Percentiles rank a stretch among this genome's conserved stretches.
phyloP scores from a whole-genome alignment of 1,284 basidiomycete species.

The Ganoderma sinense region DNA sequence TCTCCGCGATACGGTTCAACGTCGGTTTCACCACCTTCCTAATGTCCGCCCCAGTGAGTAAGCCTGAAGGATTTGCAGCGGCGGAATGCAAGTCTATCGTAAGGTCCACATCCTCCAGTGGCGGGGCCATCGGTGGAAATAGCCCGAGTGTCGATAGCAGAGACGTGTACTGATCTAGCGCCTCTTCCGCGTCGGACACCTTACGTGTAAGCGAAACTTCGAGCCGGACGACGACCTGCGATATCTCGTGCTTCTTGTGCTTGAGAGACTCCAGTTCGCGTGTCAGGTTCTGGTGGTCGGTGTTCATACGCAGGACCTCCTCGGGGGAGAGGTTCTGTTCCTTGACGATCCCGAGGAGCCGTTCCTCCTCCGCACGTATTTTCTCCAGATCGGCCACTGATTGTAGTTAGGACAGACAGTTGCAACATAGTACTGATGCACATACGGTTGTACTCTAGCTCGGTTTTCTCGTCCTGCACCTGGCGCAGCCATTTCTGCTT shows the following conservation, averaged over 20 bases:
- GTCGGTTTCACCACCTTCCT: constrained; percentile 76
- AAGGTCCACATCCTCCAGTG: constrained; percentile 73
- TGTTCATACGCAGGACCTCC: constrained; percentile 87
- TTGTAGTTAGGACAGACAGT: background rate
- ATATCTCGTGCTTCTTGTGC: constrained; percentile 75
- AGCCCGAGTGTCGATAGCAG: constrained; percentile 77
- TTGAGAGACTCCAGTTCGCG: constrained; percentile 79
- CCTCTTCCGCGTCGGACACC: constrained; percentile 80
- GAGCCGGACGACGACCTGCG: constrained; percentile 72
- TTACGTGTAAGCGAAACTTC: constrained; percentile 84
- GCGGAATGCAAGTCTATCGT: constrained; percentile 80
- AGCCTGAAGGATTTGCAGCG: constrained; percentile 65
- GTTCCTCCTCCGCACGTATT: constrained; percentile 67
- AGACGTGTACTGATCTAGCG: constrained; percentile 77
- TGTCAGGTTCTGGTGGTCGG: constrained; percentile 78
- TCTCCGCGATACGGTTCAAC: constrained; percentile 72
- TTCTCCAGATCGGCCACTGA: constrained; percentile 67
- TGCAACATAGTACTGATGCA: background rate
- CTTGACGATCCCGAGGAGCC: constrained; percentile 71
- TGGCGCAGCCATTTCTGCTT: constrained; percentile 69
- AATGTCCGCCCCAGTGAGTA: constrained; percentile 72
- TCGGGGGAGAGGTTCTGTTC: constrained; percentile 87
- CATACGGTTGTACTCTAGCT: constrained; percentile 60
- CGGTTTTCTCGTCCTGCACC: constrained; percentile 69
- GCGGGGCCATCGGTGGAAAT: constrained; percentile 73